Percentiles rank a stretch among this genome's conserved stretches.
Evolutionary conservation across 192 early-diverging fungal species (phyloP).

Genomic region (Entrophospora sp.): DNA sequence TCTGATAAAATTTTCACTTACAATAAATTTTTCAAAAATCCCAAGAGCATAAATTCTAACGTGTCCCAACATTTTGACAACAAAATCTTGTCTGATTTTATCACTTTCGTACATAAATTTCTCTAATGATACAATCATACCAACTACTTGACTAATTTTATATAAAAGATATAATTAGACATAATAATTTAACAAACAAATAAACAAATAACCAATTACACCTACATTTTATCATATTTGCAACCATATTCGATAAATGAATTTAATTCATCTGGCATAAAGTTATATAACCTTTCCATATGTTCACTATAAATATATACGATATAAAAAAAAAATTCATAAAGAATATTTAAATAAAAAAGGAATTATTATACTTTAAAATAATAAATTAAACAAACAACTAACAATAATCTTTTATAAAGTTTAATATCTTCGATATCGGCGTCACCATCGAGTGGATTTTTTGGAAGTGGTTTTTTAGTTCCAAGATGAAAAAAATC

Average conservation of each 20-base stretch:
- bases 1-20: constrained; percentile 24
- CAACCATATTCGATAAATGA: constrained; percentile 65
- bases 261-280: constrained; percentile 62
- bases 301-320: too few species aligned
- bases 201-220: neutral
- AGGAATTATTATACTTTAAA: neutral
- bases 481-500: constrained; percentile 71
- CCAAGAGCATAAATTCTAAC: constrained; percentile 53
- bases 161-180: neutral
- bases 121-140: constrained; percentile 80
- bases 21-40: constrained; percentile 74
- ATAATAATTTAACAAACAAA: neutral
- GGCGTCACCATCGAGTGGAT: too few species aligned
- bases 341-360: neutral
- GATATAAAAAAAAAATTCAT: neutral
- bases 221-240: constrained; percentile 63
- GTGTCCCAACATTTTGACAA: constrained; percentile 56
- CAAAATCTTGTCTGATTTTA: constrained; percentile 63
- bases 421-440: constrained; percentile 53
- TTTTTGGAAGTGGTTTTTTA: constrained; percentile 27
- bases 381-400: too few species aligned
- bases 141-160: constrained; percentile 49
- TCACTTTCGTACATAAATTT: constrained; percentile 56
- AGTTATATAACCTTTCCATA: constrained; percentile 72
- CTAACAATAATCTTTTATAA: constrained; percentile 58